A percentile compares a stretch with the other conserved stretches of the same genome.
Evolutionary conservation across 2,329 filamentous ascomycete species (phyloP).

Genomic region (Colletotrichum falcatum): DNA sequence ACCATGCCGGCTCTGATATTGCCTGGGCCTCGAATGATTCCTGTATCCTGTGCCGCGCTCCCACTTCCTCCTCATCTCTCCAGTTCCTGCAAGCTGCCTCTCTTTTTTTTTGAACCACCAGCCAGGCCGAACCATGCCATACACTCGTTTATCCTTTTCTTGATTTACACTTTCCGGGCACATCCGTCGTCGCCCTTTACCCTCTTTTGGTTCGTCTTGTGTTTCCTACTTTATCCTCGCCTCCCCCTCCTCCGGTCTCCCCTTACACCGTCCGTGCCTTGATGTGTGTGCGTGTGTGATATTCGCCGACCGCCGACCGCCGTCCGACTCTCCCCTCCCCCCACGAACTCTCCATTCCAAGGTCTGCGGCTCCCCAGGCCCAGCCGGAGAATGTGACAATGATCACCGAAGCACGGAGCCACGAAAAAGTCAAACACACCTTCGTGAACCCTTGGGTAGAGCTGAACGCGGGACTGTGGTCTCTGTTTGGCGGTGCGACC

Average conservation of each 20-base stretch:
- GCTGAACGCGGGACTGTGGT: constrained; percentile 51
- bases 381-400: constrained; percentile 36
- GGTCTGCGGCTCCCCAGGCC: constrained; percentile 20
- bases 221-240: constrained; percentile 23
- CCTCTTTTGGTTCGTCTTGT: constrained; percentile 38
- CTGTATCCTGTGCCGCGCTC: constrained; percentile 28
- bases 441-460: constrained; percentile 48
- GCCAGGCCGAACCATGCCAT: constrained; percentile 8
- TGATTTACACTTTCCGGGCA: constrained; percentile 22
- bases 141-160: constrained; percentile 34
- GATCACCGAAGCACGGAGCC: constrained; percentile 41
- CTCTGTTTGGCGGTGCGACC: constrained; percentile 48
- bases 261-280: not conserved
- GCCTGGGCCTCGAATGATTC: not conserved
- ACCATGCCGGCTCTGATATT: not conserved
- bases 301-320: too few species aligned
- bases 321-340: not conserved
- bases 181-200: constrained; percentile 19
- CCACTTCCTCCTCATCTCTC: constrained; percentile 29
- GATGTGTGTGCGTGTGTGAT: too few species aligned
- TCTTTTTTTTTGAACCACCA: too few species aligned
- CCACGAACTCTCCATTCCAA: not conserved
- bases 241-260: not conserved
- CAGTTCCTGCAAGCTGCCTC: constrained; percentile 24
- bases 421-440: constrained; percentile 44